Evolutionary conservation across 148 eudicot genomes (phyloP), one percentile per base, ranked within the genome.

Genomic region (Cornus suecica): DNA sequence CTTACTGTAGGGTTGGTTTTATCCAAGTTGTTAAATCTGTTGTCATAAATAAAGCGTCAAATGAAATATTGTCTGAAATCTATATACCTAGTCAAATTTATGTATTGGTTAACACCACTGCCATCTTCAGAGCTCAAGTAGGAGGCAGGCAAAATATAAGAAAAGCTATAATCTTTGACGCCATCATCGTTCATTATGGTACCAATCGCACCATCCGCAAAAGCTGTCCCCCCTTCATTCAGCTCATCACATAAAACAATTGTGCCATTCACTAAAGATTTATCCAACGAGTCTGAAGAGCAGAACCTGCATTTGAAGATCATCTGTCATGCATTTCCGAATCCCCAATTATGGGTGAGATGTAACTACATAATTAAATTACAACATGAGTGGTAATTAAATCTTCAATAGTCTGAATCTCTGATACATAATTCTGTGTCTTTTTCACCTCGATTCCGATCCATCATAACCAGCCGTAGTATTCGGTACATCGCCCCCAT

Each of bases 401-500:
- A n/a, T n/a, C n/a, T n/a, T n/a, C n/a, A n/a, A n/a, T n/a, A n/a
- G n/a, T n/a, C n/a, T n/a, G n/a, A 41, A 4, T 41, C 5, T n/a
- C n/a, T n/a, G n/a, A n/a, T n/a, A 41, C 9, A 41, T 41, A 4
- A n/a, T 41, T 41, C 45, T n/a, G n/a, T 58, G 2, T 8, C 15
- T 23, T n/a, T 60, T 60, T 45, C 73, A 84, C 84, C 84, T 63
- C 15, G 83, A 63, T 8, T 11, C 14, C 3, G 26, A 4, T 26
- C 75, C 32, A 52, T 13, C 48, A 9, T 41, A n/a, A n/a, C n/a
- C n/a, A 41, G 45, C 45, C 45, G 4, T 41, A n/a, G n/a, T 41
- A 4, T 41, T 4, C 4, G 76, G 78, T 0, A 81, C 88, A 69
- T 84, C 87, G 51, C 83, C 87, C 25, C 85, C 89, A 28, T 84